A percentile compares a stretch with the other conserved stretches of the same genome.
phyloP scores from a whole-genome alignment of 1,139 yeast species.

The Saccharomyces hybrid region DNA sequence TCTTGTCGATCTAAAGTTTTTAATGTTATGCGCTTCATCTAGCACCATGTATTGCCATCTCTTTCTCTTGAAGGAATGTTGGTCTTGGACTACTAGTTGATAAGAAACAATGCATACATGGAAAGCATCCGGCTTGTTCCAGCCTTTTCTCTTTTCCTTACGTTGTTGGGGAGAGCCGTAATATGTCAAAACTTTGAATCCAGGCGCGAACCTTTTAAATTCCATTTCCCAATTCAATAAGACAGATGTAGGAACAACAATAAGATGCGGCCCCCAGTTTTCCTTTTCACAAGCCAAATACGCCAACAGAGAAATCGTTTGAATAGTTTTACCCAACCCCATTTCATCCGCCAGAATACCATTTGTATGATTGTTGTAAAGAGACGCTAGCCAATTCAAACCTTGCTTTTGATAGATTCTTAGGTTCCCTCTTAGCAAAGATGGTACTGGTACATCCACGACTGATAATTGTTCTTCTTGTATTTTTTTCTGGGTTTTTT shows the following conservation, averaged over 20 bases:
- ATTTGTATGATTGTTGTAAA: conserved; percentile 86
- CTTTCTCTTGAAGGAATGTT: conserved; percentile 84
- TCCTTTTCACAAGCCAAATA: conserved; percentile 91
- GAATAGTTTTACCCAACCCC: conserved; percentile 98
- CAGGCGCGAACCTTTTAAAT: conserved; percentile 96
- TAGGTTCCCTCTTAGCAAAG: conserved; percentile 66
- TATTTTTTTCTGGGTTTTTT: neutral
- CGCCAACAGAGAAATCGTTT: conserved; percentile 79
- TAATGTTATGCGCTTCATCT: conserved; percentile 98
- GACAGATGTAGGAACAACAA: conserved; percentile 97
- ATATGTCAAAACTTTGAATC: conserved; percentile 89
- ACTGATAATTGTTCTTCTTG: conserved; percentile 37
- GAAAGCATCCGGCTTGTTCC: conserved; percentile 95
- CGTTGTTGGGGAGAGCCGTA: conserved; percentile 98
- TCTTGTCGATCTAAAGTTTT: conserved; percentile 89
- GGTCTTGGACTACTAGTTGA: conserved; percentile 94
- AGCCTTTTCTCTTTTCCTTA: conserved; percentile 90
- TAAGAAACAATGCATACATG: conserved; percentile 96
- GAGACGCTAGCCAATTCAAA: conserved; percentile 91
- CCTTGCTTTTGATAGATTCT: conserved; percentile 96
- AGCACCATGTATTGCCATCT: conserved; percentile 94
- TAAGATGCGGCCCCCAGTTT: conserved; percentile 96
- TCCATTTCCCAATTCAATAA: conserved; percentile 99
- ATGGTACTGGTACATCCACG: conserved; percentile 66
- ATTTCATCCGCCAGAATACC: conserved; percentile 98